Conservation (phyloP, 257 asterid species). For the Anisodus acutangulus region DNA sequence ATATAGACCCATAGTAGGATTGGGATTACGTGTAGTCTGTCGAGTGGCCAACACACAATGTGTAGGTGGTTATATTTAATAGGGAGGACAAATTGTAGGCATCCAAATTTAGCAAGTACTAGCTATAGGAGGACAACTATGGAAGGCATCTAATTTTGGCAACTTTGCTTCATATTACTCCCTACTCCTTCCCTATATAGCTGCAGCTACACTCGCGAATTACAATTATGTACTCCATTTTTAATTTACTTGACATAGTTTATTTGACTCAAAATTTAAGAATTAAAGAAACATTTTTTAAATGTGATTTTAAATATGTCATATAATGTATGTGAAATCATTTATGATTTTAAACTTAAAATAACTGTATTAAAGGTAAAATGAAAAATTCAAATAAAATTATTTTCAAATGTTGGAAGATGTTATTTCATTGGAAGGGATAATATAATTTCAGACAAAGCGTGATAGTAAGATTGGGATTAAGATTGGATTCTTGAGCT, state of each 20-base stretch:
- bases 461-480: not conserved
- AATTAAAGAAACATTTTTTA: not conserved
- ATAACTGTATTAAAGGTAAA: not conserved
- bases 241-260: not conserved
- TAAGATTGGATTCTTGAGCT: not conserved
- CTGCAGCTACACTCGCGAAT: not conserved
- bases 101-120: not conserved
- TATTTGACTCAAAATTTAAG: not conserved
- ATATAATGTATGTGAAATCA: not conserved
- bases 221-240: not conserved
- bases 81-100: not conserved
- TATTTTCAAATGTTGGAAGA: not conserved
- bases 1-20: not conserved
- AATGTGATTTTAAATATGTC: not conserved
- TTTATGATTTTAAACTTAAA: not conserved
- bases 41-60: not conserved
- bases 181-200: not conserved
- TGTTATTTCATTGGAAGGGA: not conserved
- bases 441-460: not conserved
- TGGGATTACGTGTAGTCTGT: not conserved
- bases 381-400: not conserved
- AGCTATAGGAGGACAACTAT: not conserved
- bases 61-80: not conserved
- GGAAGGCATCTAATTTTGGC: not conserved
- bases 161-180: not conserved